These are phyloP conservation scores for Tetragonia tetragonoides DNA, from an alignment of 148 eudicot species.

Conservation along the genomic window DNA sequence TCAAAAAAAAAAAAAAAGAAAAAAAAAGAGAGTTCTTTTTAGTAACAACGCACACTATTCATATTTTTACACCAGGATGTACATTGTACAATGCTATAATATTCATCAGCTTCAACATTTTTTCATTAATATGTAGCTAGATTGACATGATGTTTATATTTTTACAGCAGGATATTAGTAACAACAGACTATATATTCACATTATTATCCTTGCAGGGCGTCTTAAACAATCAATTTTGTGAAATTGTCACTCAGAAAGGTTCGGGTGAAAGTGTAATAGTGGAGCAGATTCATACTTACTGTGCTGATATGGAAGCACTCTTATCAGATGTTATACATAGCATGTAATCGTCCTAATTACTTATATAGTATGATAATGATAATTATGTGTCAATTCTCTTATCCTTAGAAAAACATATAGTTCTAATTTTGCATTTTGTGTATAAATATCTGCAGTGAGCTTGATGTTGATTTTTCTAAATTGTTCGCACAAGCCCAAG, in stretches of 20 bases:
- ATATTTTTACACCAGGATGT: too few species aligned
- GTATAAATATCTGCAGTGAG: background rate
- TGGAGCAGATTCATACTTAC: conserved; percentile 21
- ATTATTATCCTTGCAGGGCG: conserved; percentile 16
- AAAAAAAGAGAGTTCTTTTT: too few species aligned
- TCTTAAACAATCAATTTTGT: conserved; percentile 19
- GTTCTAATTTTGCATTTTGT: background rate
- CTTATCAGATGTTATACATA: conserved; percentile 9
- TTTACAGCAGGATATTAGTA: background rate
- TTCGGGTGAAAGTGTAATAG: background rate
- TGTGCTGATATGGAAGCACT: conserved; percentile 27
- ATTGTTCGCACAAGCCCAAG: conserved; percentile 10
- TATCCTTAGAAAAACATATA: background rate
- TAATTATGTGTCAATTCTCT: conserved; percentile 8
- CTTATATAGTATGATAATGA: too few species aligned
- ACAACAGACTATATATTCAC: background rate
- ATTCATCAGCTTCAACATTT: too few species aligned
- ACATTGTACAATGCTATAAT: too few species aligned
- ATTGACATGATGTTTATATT: too few species aligned
- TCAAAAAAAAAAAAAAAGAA: too few species aligned
- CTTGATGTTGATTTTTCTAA: conserved; percentile 21
- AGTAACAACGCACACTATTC: too few species aligned
- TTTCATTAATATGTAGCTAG: too few species aligned
- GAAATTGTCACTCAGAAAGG: conserved; percentile 2
- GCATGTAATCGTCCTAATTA: background rate